phyloP scores from a whole-genome alignment of 495 filamentous ascomycete species.

The Penicillium steckii region DNA sequence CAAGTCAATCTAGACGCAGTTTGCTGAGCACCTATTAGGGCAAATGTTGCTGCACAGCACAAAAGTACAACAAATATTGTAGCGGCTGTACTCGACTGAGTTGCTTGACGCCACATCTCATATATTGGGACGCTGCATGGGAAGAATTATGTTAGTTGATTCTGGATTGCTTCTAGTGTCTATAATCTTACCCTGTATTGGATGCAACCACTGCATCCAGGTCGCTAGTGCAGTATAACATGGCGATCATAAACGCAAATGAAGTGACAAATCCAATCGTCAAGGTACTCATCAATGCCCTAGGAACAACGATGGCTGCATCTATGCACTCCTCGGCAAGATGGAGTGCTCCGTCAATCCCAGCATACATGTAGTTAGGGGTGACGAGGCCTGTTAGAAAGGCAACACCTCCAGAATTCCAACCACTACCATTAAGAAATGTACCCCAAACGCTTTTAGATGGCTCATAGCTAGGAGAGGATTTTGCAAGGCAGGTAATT shows the following conservation, averaged over 20 bases:
- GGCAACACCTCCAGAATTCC: conserved; percentile 25
- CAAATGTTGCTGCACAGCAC: conserved; percentile 22
- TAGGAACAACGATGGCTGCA: conserved; percentile 23
- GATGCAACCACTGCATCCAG: conserved; percentile 15
- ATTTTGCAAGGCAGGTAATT: conserved; percentile 25
- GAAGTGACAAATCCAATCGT: conserved; percentile 29
- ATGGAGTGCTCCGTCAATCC: conserved; percentile 36
- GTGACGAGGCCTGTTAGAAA: conserved; percentile 31
- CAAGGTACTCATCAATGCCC: conserved; percentile 27
- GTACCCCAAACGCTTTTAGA: conserved; percentile 24
- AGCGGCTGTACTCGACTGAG: conserved; percentile 23
- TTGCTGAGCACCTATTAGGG: conserved; percentile 27
- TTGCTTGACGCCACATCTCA: conserved; percentile 29
- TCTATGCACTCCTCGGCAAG: conserved; percentile 33
- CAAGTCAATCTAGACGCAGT: conserved; percentile 39
- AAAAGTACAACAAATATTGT: conserved; percentile 24
- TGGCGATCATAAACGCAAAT: conserved; percentile 28
- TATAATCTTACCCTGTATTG: conserved; percentile 18
- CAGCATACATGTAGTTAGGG: conserved; percentile 29
- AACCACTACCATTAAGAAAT: conserved; percentile 31
- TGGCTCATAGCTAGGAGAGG: conserved; percentile 18
- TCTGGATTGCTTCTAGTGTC: too few species aligned
- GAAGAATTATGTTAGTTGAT: background rate
- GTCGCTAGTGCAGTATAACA: conserved; percentile 29
- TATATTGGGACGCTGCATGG: conserved; percentile 17